Evolutionary conservation across 2,329 filamentous ascomycete species (phyloP).

Genomic region (Didymella pinodella): DNA sequence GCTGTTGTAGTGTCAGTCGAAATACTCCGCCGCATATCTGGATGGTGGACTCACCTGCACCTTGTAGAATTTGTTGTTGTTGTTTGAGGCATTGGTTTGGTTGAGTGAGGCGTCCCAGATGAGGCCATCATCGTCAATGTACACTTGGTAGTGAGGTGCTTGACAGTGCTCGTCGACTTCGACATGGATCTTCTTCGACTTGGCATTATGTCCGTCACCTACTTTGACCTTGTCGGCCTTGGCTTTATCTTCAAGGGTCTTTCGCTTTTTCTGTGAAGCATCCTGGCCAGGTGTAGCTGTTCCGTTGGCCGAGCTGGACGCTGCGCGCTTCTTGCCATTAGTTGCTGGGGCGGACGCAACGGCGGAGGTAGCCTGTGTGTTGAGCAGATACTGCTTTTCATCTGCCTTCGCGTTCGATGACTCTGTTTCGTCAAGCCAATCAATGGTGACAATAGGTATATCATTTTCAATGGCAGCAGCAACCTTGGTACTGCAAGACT

Average conservation of each 20-base stretch:
- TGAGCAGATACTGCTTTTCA: constrained; percentile 51
- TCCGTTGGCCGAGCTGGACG: constrained; percentile 34
- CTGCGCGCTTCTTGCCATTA: constrained; percentile 46
- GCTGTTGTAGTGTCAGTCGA: constrained; percentile 25
- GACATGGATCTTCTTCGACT: constrained; percentile 53
- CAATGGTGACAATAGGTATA: constrained; percentile 64
- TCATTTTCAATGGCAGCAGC: constrained; percentile 56
- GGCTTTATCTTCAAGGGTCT: constrained; percentile 33
- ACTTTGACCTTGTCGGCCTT: constrained; percentile 43
- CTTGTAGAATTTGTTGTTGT: constrained; percentile 86
- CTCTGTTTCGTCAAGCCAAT: constrained; percentile 70
- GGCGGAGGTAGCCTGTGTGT: constrained; percentile 5
- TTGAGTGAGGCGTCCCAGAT: constrained; percentile 84
- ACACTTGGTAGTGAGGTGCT: constrained; percentile 59
- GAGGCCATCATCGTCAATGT: constrained; percentile 69
- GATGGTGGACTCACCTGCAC: constrained; percentile 63
- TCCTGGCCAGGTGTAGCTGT: constrained; percentile 22
- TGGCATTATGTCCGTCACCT: constrained; percentile 56
- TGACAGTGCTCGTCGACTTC: constrained; percentile 58
- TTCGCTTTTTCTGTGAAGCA: constrained; percentile 32
- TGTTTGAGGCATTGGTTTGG: constrained; percentile 73
- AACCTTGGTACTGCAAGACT: constrained; percentile 61
- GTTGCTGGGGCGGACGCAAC: constrained; percentile 16
- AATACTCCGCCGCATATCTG: background rate
- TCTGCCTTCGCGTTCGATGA: constrained; percentile 51